Evolutionary conservation across 2,329 filamentous ascomycete species (phyloP).

Genomic region (Dactylellina drechsleri): DNA sequence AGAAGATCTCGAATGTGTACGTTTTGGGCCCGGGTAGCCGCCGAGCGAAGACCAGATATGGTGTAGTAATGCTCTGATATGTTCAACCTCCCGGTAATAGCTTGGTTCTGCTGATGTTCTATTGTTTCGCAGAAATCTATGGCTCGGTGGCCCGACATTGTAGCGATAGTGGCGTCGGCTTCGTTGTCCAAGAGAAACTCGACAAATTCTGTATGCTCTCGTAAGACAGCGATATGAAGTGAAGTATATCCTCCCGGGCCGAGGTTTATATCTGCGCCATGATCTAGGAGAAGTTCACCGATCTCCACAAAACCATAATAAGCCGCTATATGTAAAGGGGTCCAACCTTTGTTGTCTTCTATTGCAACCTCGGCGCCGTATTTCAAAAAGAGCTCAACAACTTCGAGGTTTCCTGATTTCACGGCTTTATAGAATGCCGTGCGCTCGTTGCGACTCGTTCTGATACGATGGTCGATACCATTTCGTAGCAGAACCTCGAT

Average conservation of each 20-base stretch:
- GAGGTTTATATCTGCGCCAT: not conserved
- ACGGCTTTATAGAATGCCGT: constrained; percentile 4
- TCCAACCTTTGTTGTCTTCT: not conserved
- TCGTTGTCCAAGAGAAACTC: constrained; percentile 2
- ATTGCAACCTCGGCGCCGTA: not conserved
- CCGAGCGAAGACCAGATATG: not conserved
- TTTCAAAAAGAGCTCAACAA: not conserved
- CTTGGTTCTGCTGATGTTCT: not conserved
- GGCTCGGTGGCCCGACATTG: not conserved
- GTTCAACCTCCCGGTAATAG: not conserved
- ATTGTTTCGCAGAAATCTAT: not conserved
- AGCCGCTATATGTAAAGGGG: constrained; percentile 6
- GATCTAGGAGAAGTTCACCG: not conserved
- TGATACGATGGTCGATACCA: not conserved
- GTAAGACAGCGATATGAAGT: constrained; percentile 6
- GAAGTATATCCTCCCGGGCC: not conserved
- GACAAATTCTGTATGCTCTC: not conserved
- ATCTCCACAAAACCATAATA: constrained; percentile 11
- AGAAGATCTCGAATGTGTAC: constrained; percentile 21
- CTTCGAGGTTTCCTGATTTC: constrained; percentile 6
- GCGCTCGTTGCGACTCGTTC: not conserved
- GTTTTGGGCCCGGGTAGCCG: not conserved
- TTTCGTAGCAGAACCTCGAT: constrained; percentile 1
- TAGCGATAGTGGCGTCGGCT: not conserved
- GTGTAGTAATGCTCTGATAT: not conserved